These are phyloP conservation scores for Leucocoprinus leucothites DNA, from an alignment of 768 basidiomycete species.

Conservation along the genomic window DNA sequence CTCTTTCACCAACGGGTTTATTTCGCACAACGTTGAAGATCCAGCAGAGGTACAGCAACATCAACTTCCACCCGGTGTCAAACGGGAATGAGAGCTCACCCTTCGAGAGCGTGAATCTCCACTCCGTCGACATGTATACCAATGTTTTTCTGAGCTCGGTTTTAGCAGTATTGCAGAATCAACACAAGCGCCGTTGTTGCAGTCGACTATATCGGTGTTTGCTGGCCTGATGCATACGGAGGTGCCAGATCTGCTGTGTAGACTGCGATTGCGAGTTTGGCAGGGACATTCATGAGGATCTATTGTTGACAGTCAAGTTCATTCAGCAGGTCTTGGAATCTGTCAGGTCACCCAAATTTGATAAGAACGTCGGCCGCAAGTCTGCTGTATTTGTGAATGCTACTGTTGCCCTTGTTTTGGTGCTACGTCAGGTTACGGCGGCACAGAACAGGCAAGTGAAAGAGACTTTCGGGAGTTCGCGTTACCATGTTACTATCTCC, in stretches of 20 bases:
- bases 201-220: conserved; percentile 72
- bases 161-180: conserved; percentile 73
- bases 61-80: no score
- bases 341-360: conserved; percentile 72
- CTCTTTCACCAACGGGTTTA: conserved; percentile 81
- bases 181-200: conserved; percentile 82
- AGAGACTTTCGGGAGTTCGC: conserved; percentile 63
- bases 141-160: no score
- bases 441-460: conserved; percentile 53
- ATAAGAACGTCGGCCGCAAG: conserved; percentile 83
- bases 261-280: no score
- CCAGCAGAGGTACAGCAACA: conserved; percentile 41
- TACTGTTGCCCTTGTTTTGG: conserved; percentile 66
- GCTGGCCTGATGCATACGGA: conserved; percentile 68
- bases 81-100: conserved; percentile 41
- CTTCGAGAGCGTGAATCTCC: conserved; percentile 80
- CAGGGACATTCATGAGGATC: conserved; percentile 83
- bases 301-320: conserved; percentile 48
- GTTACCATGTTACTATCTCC: conserved; percentile 60
- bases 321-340: conserved; percentile 61
- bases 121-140: conserved; percentile 79
- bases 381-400: conserved; percentile 83
- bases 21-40: conserved; percentile 69
- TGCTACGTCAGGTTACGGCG: conserved; percentile 57
- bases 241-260: conserved; percentile 74